phyloP scores from a whole-genome alignment of 306 rosid species.

The Malus orientalis region DNA sequence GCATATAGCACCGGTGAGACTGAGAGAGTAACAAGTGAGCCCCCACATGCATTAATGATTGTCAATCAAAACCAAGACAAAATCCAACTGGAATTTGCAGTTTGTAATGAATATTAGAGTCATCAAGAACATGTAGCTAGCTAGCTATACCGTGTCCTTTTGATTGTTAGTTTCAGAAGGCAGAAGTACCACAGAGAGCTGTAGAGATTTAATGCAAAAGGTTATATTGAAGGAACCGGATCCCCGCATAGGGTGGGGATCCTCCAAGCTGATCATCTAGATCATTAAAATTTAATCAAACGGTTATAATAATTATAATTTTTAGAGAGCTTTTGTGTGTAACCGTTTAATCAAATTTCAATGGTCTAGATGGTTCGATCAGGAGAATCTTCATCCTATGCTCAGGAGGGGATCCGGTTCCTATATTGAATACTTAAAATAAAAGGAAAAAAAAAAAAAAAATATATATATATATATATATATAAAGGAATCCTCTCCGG shows the following conservation, averaged over 20 bases:
- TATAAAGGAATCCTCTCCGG: no score
- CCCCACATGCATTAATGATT: not conserved
- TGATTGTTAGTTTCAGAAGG: not conserved
- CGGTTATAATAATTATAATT: no score
- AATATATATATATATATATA: not conserved
- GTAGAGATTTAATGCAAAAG: not conserved
- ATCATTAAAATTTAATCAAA: no score
- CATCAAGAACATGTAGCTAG: not conserved
- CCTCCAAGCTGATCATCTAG: no score
- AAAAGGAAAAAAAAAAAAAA: no score
- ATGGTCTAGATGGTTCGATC: no score
- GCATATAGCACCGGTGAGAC: not conserved
- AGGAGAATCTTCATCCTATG: no score
- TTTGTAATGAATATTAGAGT: not conserved
- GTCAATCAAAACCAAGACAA: not conserved
- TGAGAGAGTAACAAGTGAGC: not conserved
- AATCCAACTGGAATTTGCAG: not conserved
- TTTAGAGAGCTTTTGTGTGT: no score
- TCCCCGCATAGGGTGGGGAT: no score
- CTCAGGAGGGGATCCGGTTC: no score
- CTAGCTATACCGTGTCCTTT: not conserved
- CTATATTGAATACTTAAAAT: not conserved
- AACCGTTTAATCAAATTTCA: no score
- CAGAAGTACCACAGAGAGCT: not conserved
- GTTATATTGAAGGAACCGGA: no score